Percentiles rank a stretch among this genome's conserved stretches.
Evolutionary conservation across 441 rosid genomes (phyloP).

Genomic region (Biscutella auriculata): DNA sequence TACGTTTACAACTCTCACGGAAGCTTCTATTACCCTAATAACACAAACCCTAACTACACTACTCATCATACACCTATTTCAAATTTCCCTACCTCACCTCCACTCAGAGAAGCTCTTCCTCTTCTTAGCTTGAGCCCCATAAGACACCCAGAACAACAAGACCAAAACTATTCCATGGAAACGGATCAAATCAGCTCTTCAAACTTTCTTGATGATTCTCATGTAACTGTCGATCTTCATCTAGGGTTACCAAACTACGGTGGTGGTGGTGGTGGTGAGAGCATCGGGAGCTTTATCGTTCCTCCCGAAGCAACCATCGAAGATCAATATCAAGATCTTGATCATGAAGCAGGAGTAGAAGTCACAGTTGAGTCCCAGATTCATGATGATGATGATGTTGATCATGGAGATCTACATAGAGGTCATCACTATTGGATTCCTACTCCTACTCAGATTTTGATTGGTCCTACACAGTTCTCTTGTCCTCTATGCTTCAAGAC

Average conservation of each 20-base stretch:
- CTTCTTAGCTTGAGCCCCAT: slow-evolving; percentile 8
- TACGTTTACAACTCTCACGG: slow-evolving; percentile 25
- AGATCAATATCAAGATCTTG: not conserved
- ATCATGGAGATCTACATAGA: slow-evolving; percentile 44
- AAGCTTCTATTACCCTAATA: slow-evolving; percentile 11
- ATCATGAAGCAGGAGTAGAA: slow-evolving; percentile 30
- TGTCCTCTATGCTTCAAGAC: slow-evolving; percentile 94
- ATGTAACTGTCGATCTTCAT: slow-evolving; percentile 4
- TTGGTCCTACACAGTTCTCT: slow-evolving; percentile 95
- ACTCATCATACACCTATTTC: not conserved
- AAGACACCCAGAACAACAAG: slow-evolving; percentile 4
- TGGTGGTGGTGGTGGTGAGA: not conserved
- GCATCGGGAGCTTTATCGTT: not conserved
- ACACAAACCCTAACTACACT: slow-evolving; percentile 11
- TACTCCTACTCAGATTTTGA: slow-evolving; percentile 87
- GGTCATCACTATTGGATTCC: slow-evolving; percentile 81
- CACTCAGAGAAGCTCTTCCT: slow-evolving; percentile 6
- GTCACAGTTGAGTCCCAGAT: slow-evolving; percentile 29
- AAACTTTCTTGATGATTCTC: not conserved
- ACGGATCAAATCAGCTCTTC: slow-evolving; percentile 9
- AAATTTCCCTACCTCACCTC: not conserved
- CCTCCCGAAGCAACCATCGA: not conserved
- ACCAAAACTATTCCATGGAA: not conserved
- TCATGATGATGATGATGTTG: slow-evolving; percentile 9
- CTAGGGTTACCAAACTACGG: slow-evolving; percentile 7